These are phyloP conservation scores for Bisporella sp. DNA, from an alignment of 2,329 filamentous ascomycete genomes.

Conservation along the genomic window DNA sequence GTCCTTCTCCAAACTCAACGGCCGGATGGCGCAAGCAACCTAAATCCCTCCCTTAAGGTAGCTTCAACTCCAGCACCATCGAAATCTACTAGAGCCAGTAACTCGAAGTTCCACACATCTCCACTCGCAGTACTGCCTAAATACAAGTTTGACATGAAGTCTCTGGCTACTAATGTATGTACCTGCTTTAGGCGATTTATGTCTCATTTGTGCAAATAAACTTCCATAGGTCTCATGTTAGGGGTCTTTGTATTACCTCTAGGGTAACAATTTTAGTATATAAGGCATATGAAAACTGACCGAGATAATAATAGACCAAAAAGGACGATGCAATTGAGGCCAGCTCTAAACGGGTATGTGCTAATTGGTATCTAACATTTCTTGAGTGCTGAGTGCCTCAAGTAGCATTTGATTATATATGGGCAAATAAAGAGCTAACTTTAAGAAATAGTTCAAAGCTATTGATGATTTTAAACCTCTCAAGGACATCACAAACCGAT, in stretches of 20 bases:
- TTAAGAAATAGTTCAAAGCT: too few species aligned
- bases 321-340: conserved; percentile 53
- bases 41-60: not conserved
- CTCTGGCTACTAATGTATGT: conserved; percentile 46
- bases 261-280: too few species aligned
- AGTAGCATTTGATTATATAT: too few species aligned
- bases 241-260: too few species aligned
- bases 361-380: too few species aligned
- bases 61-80: conserved; percentile 10
- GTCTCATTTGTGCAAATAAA: too few species aligned
- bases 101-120: conserved; percentile 27
- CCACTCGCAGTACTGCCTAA: conserved; percentile 44
- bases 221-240: too few species aligned
- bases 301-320: conserved; percentile 25
- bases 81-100: not conserved
- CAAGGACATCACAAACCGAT: not conserved
- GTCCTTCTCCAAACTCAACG: conserved; percentile 9
- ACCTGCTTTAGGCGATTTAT: too few species aligned
- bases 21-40: not conserved
- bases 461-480: too few species aligned
- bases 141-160: conserved; percentile 58
- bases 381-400: too few species aligned
- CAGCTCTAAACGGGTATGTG: conserved; percentile 34
- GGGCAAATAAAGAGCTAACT: too few species aligned
- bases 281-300: too few species aligned